phyloP scores from a whole-genome alignment of 495 filamentous ascomycete species.

The Coniosporium apollinis region DNA sequence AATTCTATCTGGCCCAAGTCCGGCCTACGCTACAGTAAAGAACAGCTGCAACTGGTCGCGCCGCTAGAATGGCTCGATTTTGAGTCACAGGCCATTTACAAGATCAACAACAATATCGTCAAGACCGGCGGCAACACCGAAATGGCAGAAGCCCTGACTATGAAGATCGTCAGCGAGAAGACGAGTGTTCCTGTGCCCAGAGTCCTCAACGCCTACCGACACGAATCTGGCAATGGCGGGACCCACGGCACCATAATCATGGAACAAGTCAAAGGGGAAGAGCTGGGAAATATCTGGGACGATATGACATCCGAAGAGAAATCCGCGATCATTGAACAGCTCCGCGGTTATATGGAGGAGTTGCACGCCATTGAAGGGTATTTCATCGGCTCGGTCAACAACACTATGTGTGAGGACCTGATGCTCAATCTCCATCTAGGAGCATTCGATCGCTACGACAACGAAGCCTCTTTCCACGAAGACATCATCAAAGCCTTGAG shows the following conservation, averaged over 20 bases:
- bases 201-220: slow-evolving; percentile 9
- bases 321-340: slow-evolving; percentile 8
- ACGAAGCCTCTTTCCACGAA: slow-evolving; percentile 9
- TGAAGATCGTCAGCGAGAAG: slow-evolving; percentile 8
- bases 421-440: slow-evolving; percentile 7
- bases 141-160: slow-evolving; percentile 9
- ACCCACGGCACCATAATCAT: no score
- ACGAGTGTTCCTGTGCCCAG: slow-evolving; percentile 9
- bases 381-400: slow-evolving; percentile 9
- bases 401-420: slow-evolving; percentile 10
- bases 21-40: no score
- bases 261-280: no score
- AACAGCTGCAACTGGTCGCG: no score
- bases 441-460: slow-evolving; percentile 8
- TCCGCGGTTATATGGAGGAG: slow-evolving; percentile 7
- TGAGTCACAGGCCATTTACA: no score
- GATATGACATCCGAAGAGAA: slow-evolving; percentile 5
- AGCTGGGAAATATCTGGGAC: no score
- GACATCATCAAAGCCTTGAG: slow-evolving; percentile 7
- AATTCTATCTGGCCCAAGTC: no score
- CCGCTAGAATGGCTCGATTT: no score
- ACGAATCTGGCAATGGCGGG: slow-evolving; percentile 8
- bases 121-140: slow-evolving; percentile 7
- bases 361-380: slow-evolving; percentile 7
- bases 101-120: slow-evolving; percentile 8